Evolutionary conservation across 2,329 filamentous ascomycete genomes (phyloP).

Genomic region (Claviceps sp.): DNA sequence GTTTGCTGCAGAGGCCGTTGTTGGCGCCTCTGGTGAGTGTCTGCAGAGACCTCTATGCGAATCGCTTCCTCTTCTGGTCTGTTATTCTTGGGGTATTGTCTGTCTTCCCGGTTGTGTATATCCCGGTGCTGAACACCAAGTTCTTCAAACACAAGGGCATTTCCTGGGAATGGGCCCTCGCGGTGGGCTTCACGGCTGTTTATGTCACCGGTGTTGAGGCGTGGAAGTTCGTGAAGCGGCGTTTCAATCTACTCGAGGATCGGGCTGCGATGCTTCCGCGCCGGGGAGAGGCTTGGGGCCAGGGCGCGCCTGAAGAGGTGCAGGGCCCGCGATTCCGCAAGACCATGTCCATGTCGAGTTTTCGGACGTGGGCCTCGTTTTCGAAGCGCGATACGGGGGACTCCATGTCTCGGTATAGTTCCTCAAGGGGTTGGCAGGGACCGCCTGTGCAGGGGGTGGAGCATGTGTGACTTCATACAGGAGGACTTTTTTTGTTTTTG

Average conservation of each 20-base stretch:
- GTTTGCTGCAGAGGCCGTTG: not conserved
- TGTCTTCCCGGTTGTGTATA: constrained; percentile 58
- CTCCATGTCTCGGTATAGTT: constrained; percentile 16
- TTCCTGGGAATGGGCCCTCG: constrained; percentile 62
- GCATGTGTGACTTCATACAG: not conserved
- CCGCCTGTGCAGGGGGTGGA: not conserved
- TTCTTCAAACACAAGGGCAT: constrained; percentile 64
- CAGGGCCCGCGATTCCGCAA: constrained; percentile 28
- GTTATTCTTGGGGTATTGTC: constrained; percentile 46
- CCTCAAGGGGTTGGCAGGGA: constrained; percentile 9
- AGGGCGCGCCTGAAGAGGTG: constrained; percentile 34
- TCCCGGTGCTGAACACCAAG: constrained; percentile 53
- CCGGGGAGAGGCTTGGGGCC: constrained; percentile 32
- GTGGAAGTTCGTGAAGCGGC: constrained; percentile 59
- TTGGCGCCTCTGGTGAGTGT: constrained; percentile 28
- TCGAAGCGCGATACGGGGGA: constrained; percentile 26
- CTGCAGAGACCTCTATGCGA: constrained; percentile 52
- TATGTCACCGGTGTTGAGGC: constrained; percentile 56
- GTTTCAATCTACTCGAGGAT: constrained; percentile 37
- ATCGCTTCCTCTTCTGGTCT: constrained; percentile 58
- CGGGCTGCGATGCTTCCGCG: constrained; percentile 22
- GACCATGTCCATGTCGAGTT: constrained; percentile 38
- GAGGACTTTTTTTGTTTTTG: too few relatives aligned
- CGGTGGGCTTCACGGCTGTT: constrained; percentile 47
- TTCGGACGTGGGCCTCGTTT: constrained; percentile 33